Evolutionary conservation across 2,329 filamentous ascomycete species (phyloP), one percentile per base, ranked within the genome.

Genomic region (Aspergillus sp.): DNA sequence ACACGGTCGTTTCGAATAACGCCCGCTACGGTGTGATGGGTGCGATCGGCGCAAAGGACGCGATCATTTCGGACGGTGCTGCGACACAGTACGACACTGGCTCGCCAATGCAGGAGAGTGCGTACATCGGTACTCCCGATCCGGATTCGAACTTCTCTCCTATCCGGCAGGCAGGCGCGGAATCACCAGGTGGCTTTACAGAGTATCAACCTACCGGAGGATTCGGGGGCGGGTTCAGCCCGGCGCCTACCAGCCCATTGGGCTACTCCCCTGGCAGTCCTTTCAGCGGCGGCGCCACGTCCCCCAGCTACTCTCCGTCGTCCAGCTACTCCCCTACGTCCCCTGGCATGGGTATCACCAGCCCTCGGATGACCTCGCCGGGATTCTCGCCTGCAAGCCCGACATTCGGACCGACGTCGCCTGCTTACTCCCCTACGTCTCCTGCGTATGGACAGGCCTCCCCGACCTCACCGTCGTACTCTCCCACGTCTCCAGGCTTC

Each of bases 1-100:
- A 95, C 71, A 96, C 92, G 16, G 90, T 95, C 65, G 91, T 95
- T 53, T 91, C 90, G 46, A 92, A 96, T 73, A 96, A 95, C 71
- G 89, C 89, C 41, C 86, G 89, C 69, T 90, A 87, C 77, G 89
- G 87, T 64, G 82, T 92, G 45, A 90, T 90, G 82, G 85, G 87
- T 50, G 88, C 87, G 48, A 86, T 93, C 73, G 86, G 87, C 13
- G 81, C 86, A 60, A 92, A 91, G 76, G 87, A 86, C 53, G 82
- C 82, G 52, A 85, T 87, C 55, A 80, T 87, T 43, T 77, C 79
- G 44, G 88, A 89, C 55, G 94, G 94, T 61, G 90, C 90, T 50
- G 90, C 91, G 40, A 99, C 94, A 8, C 95, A 95, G 1, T 99
- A 99, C 73, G 94, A 97, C 68, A 78, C 80, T 57, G 82, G 80